Conservation (phyloP, 73 alveolate genomes). For the Paramecium primaurelia region DNA sequence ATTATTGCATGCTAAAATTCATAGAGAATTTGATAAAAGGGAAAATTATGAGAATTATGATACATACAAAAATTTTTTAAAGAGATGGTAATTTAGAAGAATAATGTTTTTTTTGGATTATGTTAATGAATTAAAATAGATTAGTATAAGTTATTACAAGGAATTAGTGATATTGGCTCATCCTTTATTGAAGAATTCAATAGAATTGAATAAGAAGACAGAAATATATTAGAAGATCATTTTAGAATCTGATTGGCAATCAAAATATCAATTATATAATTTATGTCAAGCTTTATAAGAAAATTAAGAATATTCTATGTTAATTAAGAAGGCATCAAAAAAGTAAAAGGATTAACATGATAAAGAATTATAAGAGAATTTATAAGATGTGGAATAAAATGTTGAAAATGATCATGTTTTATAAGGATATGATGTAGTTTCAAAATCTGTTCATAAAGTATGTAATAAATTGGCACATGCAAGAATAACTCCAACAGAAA, state of each 20-base stretch:
- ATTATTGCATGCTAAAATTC: neutral
- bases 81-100: neutral
- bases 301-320: neutral
- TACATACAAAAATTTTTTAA: neutral
- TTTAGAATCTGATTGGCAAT: neutral
- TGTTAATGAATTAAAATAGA: neutral
- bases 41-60: neutral
- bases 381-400: neutral
- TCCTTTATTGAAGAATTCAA: neutral
- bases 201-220: neutral
- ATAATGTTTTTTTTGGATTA: neutral
- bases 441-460: neutral
- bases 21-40: neutral
- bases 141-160: neutral
- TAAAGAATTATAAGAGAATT: neutral
- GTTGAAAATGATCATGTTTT: neutral
- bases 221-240: neutral
- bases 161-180: neutral
- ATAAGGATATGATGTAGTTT: neutral
- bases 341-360: neutral
- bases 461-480: constrained; percentile 9
- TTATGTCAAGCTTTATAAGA: neutral
- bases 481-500: neutral
- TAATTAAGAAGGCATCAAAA: neutral
- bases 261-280: neutral